phyloP scores from a whole-genome alignment of 2,329 filamentous ascomycete species.

The Neopestalotiopsis rosae region DNA sequence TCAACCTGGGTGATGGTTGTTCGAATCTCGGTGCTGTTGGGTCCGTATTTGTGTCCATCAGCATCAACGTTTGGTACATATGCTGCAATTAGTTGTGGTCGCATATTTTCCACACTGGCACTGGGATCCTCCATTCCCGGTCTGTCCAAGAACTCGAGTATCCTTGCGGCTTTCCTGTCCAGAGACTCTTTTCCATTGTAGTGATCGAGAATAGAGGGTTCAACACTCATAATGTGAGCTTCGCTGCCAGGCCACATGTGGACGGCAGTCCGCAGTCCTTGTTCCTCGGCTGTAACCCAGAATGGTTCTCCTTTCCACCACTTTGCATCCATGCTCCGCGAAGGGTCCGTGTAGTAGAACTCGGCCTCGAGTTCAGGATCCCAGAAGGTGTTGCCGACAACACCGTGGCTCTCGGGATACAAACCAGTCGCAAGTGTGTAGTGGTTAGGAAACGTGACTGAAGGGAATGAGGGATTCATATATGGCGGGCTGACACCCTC shows the following conservation, averaged over 20 bases:
- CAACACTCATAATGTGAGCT: constrained; percentile 76
- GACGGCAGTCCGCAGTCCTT: constrained; percentile 78
- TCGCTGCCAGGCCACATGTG: constrained; percentile 99
- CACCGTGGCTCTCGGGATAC: constrained; percentile 89
- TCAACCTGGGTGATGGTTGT: constrained; percentile 81
- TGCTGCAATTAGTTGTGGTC: constrained; percentile 90
- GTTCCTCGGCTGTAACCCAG: constrained; percentile 89
- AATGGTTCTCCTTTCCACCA: constrained; percentile 97
- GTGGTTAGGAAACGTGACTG: constrained; percentile 96
- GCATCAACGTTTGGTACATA: constrained; percentile 94
- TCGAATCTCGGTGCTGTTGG: constrained; percentile 91
- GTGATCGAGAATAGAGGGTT: constrained; percentile 82
- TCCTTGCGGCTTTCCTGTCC: constrained; percentile 75
- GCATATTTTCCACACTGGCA: constrained; percentile 55
- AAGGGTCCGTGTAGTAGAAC: constrained; percentile 85
- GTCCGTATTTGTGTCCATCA: constrained; percentile 86
- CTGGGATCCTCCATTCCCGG: constrained; percentile 71
- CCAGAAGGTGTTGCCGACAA: constrained; percentile 96
- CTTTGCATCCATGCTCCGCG: constrained; percentile 77
- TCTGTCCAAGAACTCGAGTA: constrained; percentile 83
- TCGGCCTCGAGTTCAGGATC: constrained; percentile 77
- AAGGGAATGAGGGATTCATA: constrained; percentile 94
- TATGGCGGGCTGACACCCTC: constrained; percentile 89
- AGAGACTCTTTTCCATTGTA: constrained; percentile 82
- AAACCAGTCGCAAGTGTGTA: constrained; percentile 92